A percentile compares a stretch with the other conserved stretches of the same genome.
Evolutionary conservation across 805 yeast genomes (phyloP).

Genomic region (Dipodascus albidus): DNA sequence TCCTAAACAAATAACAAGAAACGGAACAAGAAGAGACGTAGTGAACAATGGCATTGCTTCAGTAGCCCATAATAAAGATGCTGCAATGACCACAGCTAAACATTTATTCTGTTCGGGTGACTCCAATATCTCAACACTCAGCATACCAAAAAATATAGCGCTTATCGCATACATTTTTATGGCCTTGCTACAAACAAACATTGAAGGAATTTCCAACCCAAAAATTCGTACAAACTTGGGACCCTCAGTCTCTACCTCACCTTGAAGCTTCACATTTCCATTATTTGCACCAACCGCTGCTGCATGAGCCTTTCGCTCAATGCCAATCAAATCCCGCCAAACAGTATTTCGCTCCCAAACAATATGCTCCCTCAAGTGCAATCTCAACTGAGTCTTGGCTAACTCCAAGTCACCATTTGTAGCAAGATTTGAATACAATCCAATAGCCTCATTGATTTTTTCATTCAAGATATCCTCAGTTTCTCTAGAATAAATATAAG

Average conservation of each 20-base stretch:
- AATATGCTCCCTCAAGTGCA: constrained; percentile 75
- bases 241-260: constrained; percentile 14
- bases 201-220: constrained; percentile 25
- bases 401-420: constrained; percentile 28
- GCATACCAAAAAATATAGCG: constrained; percentile 36
- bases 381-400: constrained; percentile 39
- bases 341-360: constrained; percentile 97
- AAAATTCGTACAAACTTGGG: constrained; percentile 2
- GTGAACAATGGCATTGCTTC: constrained; percentile 88
- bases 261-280: constrained; percentile 19
- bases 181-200: constrained; percentile 29
- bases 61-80: constrained; percentile 91
- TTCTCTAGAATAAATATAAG: constrained; percentile 43
- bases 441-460: constrained; percentile 41
- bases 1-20: constrained; percentile 60
- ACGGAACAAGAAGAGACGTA: constrained; percentile 75
- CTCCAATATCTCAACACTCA: constrained; percentile 31
- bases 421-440: constrained; percentile 42
- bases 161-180: constrained; percentile 38
- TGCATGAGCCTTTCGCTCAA: constrained; percentile 78
- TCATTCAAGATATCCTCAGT: constrained; percentile 39
- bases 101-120: constrained; percentile 67
- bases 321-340: constrained; percentile 91
- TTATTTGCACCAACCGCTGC: constrained; percentile 28
- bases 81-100: constrained; percentile 68